These are phyloP conservation scores for Vitis hybrid DNA, from an alignment of 177 flowering plant genomes.

Conservation along the genomic window DNA sequence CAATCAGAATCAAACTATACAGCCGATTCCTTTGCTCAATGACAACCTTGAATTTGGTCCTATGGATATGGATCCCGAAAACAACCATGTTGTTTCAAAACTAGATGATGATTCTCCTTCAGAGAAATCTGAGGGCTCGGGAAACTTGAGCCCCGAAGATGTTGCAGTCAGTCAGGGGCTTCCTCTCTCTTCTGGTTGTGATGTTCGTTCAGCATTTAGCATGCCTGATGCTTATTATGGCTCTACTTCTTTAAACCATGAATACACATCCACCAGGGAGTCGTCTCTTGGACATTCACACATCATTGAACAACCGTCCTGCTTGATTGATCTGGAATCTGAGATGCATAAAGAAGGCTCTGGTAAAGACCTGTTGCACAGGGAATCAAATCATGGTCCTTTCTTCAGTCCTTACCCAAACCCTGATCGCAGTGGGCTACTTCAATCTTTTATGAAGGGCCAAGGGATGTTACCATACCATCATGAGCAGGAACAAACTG, in stretches of 20 bases:
- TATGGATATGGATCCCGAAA: constrained; percentile 27
- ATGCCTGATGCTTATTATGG: constrained; percentile 37
- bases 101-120: constrained; percentile 24
- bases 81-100: constrained; percentile 9
- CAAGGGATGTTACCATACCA: constrained; percentile 38
- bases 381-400: constrained; percentile 25
- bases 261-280: constrained; percentile 35
- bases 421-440: constrained; percentile 47
- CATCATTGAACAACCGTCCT: constrained; percentile 24
- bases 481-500: constrained; percentile 40
- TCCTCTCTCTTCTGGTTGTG: constrained; percentile 32
- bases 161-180: constrained; percentile 25
- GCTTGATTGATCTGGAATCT: constrained; percentile 49
- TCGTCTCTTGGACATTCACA: constrained; percentile 41
- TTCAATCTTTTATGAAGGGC: constrained; percentile 52
- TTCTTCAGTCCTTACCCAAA: constrained; percentile 41
- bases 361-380: constrained; percentile 27
- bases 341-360: constrained; percentile 30
- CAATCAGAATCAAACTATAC: constrained; percentile 17
- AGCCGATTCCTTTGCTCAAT: constrained; percentile 31
- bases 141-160: constrained; percentile 25
- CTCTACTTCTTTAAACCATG: constrained; percentile 30
- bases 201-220: constrained; percentile 46
- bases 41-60: constrained; percentile 21
- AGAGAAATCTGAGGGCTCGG: constrained; percentile 24